phyloP scores from a whole-genome alignment of 2,329 filamentous ascomycete genomes.

The Teratosphaeria destructans region DNA sequence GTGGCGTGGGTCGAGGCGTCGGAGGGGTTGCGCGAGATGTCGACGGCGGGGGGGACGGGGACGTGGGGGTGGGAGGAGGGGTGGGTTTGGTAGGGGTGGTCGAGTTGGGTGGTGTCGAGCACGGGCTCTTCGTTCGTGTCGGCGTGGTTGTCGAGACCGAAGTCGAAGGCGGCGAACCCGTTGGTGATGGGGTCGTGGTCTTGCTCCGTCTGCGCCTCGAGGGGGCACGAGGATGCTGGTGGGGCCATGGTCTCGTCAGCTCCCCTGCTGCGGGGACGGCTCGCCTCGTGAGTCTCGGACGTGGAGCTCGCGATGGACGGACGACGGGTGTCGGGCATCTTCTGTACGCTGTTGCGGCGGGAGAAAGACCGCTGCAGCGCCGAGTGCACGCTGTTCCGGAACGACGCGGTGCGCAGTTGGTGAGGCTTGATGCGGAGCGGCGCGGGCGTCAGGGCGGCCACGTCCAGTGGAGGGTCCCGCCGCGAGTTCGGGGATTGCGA shows the following conservation, averaged over 20 bases:
- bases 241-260: neutral
- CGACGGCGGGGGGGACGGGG: neutral
- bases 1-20: slow-evolving; percentile 2
- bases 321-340: neutral
- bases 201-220: neutral
- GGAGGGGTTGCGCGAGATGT: neutral
- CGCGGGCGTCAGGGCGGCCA: slow-evolving; percentile 10
- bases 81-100: neutral
- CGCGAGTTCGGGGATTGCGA: slow-evolving; percentile 10
- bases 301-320: slow-evolving; percentile 10
- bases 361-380: slow-evolving; percentile 18
- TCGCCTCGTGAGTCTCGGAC: slow-evolving; percentile 30
- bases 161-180: slow-evolving; percentile 7
- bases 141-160: slow-evolving; percentile 6
- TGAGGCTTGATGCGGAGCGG: slow-evolving; percentile 11
- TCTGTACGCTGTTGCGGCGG: slow-evolving; percentile 12
- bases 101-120: slow-evolving; percentile 5
- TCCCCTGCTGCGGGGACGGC: slow-evolving; percentile 26
- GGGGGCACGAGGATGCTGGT: neutral
- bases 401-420: slow-evolving; percentile 25
- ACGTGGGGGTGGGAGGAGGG: neutral
- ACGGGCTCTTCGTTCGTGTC: slow-evolving; percentile 1
- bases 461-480: slow-evolving; percentile 5
- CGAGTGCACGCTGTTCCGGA: slow-evolving; percentile 26
- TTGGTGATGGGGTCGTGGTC: neutral